A percentile compares a stretch with the other conserved stretches of the same genome.
Conservation (phyloP, 2,329 filamentous ascomycete species). For the Thermoascus crustaceus region DNA sequence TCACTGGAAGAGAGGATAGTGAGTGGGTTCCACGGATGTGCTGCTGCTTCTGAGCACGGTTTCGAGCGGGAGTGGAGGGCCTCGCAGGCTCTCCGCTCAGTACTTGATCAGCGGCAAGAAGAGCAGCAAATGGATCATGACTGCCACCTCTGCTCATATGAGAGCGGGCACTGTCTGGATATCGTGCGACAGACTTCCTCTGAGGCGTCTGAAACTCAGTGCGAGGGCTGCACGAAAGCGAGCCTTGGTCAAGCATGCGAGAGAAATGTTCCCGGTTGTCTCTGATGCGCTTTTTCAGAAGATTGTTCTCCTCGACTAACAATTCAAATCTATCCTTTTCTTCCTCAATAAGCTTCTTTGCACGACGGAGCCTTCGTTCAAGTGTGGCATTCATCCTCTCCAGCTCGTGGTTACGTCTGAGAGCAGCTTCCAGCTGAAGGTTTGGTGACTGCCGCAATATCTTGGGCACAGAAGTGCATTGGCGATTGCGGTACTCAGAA, state of each 20-base stretch:
- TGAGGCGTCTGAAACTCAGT: constrained; percentile 40
- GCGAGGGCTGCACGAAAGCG: constrained; percentile 54
- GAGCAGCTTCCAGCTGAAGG: constrained; percentile 51
- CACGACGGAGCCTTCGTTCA: constrained; percentile 58
- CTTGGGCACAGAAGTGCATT: constrained; percentile 43
- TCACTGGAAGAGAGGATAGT: constrained; percentile 74
- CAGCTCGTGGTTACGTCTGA: constrained; percentile 56
- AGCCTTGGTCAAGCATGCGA: constrained; percentile 65
- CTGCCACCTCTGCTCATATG: constrained; percentile 43
- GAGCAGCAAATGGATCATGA: constrained; percentile 63
- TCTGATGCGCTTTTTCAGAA: constrained; percentile 73
- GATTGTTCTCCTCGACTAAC: constrained; percentile 66
- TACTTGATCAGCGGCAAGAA: constrained; percentile 66
- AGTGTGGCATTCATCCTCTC: constrained; percentile 59
- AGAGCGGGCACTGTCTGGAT: constrained; percentile 31
- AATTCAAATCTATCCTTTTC: constrained; percentile 65
- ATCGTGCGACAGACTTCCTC: constrained; percentile 33
- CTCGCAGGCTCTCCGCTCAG: constrained; percentile 69
- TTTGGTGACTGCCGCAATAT: constrained; percentile 31
- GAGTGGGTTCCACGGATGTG: constrained; percentile 74
- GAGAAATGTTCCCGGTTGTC: constrained; percentile 86
- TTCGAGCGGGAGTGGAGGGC: constrained; percentile 59
- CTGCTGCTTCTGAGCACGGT: constrained; percentile 42
- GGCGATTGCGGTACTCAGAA: constrained; percentile 60
- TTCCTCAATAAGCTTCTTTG: constrained; percentile 69